Base-by-base conservation (phyloP, 192 early-diverging fungal species). In the Spizellomyces punctatus region DNA sequence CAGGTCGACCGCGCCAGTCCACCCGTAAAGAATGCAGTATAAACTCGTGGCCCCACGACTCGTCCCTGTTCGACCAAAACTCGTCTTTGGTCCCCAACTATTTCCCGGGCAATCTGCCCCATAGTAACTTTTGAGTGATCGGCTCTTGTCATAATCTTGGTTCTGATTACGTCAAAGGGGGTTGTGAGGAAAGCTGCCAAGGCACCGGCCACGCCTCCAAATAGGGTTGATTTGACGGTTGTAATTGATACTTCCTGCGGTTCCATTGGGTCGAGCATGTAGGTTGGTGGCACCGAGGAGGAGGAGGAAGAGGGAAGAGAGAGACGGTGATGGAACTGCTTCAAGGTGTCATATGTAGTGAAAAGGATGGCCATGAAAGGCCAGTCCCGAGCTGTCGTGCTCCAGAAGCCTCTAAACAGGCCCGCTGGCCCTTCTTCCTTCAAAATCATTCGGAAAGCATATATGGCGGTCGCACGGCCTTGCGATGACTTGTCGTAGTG, bases 331-430 rank as follows among this genome's bases (percentile, higher is more conserved):
- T 92, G 91, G 48, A 83, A 78, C 8, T 85, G 86, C 64, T 92
- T 92, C 75, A 92, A 89, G 63, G 85, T 86, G 56, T 92, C 91
- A 59, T 92, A 92, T 16, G 89, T 88, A 10, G 86, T 86, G 50
- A 92, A 86, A 27, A 92, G 76, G 58, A 92, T 91, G 17, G 88
- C 79, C 91, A 92, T 92, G 83, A 92, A 92, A 1, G 91, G 91
- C 73, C 85, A 88, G 63, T 92, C 91, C 22, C 91, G 76, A 5
- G 84, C 84, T 5, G 89, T 88, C 16, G 88, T 91, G 46, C 82
- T 68, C 88, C 86, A 88, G 70, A 92, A 92, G 0, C 91, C 91
- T 6, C 83, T 70, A 79, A 91, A 91, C 41, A 92, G 72, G 5
- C 89, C 91, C 46, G 73, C 57, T 8, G 81, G 77, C 42, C 91